Base-by-base conservation (phyloP, 371 early-diverging fungal species). In the Actinomortierella wolfii region DNA sequence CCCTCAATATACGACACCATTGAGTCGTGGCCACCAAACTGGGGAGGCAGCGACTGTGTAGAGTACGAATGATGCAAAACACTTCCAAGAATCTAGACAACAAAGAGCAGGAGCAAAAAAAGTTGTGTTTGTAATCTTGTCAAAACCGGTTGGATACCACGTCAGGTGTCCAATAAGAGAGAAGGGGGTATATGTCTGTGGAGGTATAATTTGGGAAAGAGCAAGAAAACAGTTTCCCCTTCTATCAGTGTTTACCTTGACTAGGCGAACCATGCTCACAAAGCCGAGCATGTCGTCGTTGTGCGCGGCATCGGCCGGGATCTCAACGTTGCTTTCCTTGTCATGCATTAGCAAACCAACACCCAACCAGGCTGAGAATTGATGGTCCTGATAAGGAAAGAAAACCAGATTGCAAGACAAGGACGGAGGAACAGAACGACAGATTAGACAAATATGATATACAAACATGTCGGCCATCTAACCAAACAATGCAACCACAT, bases 291-390 rank as follows among this genome's bases (percentile, higher is more conserved):
- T 28, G 26, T 63, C 56, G 18, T 61, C 62, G 18, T 43, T 42
- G 17, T 67, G 50, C 2, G 74, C 59, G 24, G 23, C 54, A 21
- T 56, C 74, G 45, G 63, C 56, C 1, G 74, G 74, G 29, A 73
- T 46, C 48, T 73, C 74, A 6, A 73, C 74, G 40, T 60, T 50
- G 51, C 67, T 73, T 29, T 73, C 74, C 42, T 73, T 73, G 53
- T 57, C 67, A 13, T 73, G 67, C 74, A 73, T 73, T 60, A 67
- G 34, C 28, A 73, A 57, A 25, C 74, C 67, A 25, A 73, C 28
- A n/a, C 74, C 74, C 11, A 63, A 53, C 74, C 74, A 73, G 9
- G 74, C 56, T 14, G 74, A 73, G 64, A 73, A 67, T 73, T 73
- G 74, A 54, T 73, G 74, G 24, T 73, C 74, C 74, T 73, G 51